A percentile compares a stretch with the other conserved stretches of the same genome.
Evolutionary conservation across 371 early-diverging fungal genomes (phyloP).

Genomic region (Mortierella sp.): DNA sequence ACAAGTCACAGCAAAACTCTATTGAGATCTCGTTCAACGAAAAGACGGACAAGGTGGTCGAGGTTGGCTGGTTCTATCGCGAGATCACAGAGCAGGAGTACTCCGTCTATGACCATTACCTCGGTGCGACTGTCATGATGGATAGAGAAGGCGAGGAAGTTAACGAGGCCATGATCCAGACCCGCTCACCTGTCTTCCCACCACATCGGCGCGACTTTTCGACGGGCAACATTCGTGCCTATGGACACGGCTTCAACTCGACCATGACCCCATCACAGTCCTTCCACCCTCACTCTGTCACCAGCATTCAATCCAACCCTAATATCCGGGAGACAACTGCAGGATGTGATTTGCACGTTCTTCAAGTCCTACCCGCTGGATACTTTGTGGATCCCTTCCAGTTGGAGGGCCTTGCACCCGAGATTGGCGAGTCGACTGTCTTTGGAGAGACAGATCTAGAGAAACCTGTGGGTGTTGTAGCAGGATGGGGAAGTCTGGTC

Average conservation of each 20-base stretch:
- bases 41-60: constrained; percentile 34
- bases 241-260: constrained; percentile 51
- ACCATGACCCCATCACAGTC: constrained; percentile 50
- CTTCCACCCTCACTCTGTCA: constrained; percentile 54
- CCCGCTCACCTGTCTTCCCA: constrained; percentile 52
- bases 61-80: constrained; percentile 55
- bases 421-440: constrained; percentile 41
- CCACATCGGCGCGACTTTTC: constrained; percentile 42
- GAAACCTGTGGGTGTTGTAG: constrained; percentile 55
- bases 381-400: constrained; percentile 58
- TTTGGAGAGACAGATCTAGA: constrained; percentile 58
- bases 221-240: constrained; percentile 21
- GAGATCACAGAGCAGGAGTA: constrained; percentile 48
- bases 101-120: constrained; percentile 32
- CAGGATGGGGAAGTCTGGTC: constrained; percentile 55
- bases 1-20: neutral
- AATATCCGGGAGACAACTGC: constrained; percentile 32
- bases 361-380: constrained; percentile 48
- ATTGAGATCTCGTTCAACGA: constrained; percentile 35
- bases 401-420: constrained; percentile 44
- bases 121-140: constrained; percentile 51
- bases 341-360: constrained; percentile 39
- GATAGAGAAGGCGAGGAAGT: constrained; percentile 40
- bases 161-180: constrained; percentile 43
- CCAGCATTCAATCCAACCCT: constrained; percentile 50